Evolutionary conservation across 2,329 filamentous ascomycete genomes (phyloP), one percentile per base, ranked within the genome.

Genomic region (Chaetomiaceae sp.): DNA sequence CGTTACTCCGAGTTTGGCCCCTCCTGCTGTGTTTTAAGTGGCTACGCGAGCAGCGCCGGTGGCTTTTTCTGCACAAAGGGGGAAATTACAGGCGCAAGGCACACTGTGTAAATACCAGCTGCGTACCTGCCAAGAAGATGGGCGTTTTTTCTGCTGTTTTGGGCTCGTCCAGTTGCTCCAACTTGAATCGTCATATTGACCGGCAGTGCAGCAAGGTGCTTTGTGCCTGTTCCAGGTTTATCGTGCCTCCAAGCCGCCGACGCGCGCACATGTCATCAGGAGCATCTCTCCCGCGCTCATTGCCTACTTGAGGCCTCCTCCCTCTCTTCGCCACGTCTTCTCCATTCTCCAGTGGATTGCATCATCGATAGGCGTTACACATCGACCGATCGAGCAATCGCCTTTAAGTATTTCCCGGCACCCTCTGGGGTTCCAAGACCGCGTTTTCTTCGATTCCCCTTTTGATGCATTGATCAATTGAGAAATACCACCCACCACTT

Each of bases 391-490:
- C 23, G 18, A 18, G 13, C 21, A 3, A 32, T 25, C 18, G 29
- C 29, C 16, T 27, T 27, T 9, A 5, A 5, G 5, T 37, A 20
- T 36, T 37, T 20, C 23, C 9, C 6, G 21, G n/a, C 10, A 10
- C 23, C 10, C 23, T 37, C 2, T n/a, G 21, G 5, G 20, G 43
- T 36, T n/a, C 23, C 40, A 5, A 8, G 7, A 30, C 8, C 18
- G 29, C 30, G 20, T 13, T 34, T 36, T 30, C 13, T 23, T 18
- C 20, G n/a, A n/a, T 48, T 29, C 21, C 34, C 10, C 23, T 18
- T 23, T 29, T 36, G 38, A 42, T 29, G 29, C 11, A 34, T 36
- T 27, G 21, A 42, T 50, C 38, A 43, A 50, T 50, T 42, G 30
- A 23, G n/a, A 29, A 33, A 36, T 33, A 9, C 18, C 30, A 13